phyloP scores from a whole-genome alignment of 805 yeast species.

The Brettanomyces nanus region DNA sequence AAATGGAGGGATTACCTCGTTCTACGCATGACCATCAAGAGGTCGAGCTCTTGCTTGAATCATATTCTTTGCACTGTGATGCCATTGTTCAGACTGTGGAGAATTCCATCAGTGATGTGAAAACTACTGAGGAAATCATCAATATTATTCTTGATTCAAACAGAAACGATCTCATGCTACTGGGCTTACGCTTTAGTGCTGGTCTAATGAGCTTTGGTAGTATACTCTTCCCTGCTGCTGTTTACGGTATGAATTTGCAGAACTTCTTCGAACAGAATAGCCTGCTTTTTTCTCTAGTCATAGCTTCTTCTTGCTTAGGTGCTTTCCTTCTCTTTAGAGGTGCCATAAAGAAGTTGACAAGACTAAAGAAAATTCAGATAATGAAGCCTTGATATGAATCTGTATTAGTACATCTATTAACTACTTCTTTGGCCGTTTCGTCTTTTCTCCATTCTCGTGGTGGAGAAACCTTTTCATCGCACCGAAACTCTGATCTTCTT shows the following conservation, averaged over 20 bases:
- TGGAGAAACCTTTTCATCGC: conserved; percentile 4
- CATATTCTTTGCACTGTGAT: conserved; percentile 84
- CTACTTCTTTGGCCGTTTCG: too few species aligned
- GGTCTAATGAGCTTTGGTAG: conserved; percentile 78
- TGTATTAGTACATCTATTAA: too few species aligned
- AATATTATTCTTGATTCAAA: conserved; percentile 90
- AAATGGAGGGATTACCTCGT: conserved; percentile 34
- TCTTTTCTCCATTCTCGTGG: neutral
- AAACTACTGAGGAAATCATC: conserved; percentile 90
- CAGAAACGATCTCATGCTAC: conserved; percentile 83
- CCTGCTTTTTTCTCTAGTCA: conserved; percentile 55
- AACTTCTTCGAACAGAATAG: conserved; percentile 82
- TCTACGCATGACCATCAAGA: conserved; percentile 68
- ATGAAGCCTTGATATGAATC: too few species aligned
- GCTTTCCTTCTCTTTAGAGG: conserved; percentile 39
- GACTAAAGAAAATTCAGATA: conserved; percentile 56
- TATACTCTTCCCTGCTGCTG: conserved; percentile 72
- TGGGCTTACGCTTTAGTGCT: conserved; percentile 76
- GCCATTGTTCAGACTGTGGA: conserved; percentile 90
- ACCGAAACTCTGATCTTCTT: conserved; percentile 3
- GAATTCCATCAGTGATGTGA: conserved; percentile 69
- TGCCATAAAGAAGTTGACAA: conserved; percentile 50
- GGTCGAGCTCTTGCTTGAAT: conserved; percentile 82
- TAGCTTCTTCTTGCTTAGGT: conserved; percentile 33
- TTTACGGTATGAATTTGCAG: conserved; percentile 94